Evolutionary conservation across 1,284 basidiomycete species (phyloP).

Genomic region (Pseudozyma tsukubaensis): DNA sequence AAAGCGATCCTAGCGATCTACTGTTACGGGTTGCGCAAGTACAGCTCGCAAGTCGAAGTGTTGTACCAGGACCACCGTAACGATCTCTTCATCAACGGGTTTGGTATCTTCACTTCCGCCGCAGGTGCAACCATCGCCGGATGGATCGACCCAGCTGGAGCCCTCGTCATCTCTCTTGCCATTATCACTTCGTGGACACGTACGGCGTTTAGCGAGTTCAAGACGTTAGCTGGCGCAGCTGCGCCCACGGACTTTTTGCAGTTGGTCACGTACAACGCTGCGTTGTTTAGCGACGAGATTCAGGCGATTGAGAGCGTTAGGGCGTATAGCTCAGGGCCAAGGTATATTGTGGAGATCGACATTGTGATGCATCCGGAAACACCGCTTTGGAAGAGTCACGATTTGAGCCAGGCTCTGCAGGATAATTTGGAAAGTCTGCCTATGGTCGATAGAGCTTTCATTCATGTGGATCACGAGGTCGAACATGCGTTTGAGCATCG

Average conservation of each 20-base stretch:
- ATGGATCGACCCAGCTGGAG: conserved; percentile 87
- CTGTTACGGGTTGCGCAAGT: conserved; percentile 80
- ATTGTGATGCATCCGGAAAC: conserved; percentile 91
- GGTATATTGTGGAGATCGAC: conserved; percentile 94
- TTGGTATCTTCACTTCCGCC: conserved; percentile 88
- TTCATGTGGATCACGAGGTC: conserved; percentile 61
- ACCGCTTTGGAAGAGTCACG: conserved; percentile 90
- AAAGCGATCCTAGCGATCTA: conserved; percentile 89
- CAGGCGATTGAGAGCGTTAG: conserved; percentile 80
- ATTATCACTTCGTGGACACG: conserved; percentile 82
- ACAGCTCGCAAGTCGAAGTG: conserved; percentile 88
- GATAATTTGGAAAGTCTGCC: conserved; percentile 93
- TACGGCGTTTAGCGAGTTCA: conserved; percentile 75
- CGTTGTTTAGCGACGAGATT: conserved; percentile 79
- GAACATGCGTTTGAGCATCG: conserved; percentile 59
- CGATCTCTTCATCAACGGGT: conserved; percentile 72
- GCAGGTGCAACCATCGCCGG: conserved; percentile 87
- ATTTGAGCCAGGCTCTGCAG: conserved; percentile 89
- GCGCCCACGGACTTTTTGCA: conserved; percentile 91
- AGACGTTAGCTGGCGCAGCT: conserved; percentile 87
- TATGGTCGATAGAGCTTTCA: conserved; percentile 76
- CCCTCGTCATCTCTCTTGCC: conserved; percentile 77
- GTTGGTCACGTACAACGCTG: conserved; percentile 86
- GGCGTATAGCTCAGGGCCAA: conserved; percentile 72
- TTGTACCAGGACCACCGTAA: conserved; percentile 94